Base-by-base conservation (phyloP, 192 early-diverging fungal species). In the Coemansia sp. region DNA sequence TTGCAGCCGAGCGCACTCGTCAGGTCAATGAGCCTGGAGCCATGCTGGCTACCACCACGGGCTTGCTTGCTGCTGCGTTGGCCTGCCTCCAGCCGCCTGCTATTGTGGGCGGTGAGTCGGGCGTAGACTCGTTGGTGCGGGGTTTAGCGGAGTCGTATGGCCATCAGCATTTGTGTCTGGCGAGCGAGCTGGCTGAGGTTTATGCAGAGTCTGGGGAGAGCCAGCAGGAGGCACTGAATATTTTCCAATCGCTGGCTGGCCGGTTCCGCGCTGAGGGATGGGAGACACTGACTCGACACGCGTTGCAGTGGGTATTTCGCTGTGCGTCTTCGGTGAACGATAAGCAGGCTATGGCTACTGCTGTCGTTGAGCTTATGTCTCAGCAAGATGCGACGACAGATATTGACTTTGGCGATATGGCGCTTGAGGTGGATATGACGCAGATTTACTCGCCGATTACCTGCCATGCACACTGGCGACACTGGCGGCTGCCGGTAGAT, bases 381-480 rank as follows among this genome's bases (percentile, higher is more conserved):
- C 30, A 24, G 12, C 2, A 20, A 52, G 53, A 43, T 22, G 13
- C 10, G 1, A 15, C 29, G 60, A 65, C 18, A 20, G 16, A 11
- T 34, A 30, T 29, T 15, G 50, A 32, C 13, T 10, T 49, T 2
- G 11, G 18, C 4, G 53, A 22, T 9, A 41, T 30, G 16, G 45
- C 30, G 29, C 7, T 63, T n/a, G 15, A 34, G 9, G 63, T 82
- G 18, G 74, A 73, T 16, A 82, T 82, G 79, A 35, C 64, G 18
- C 64, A 24, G 37, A 65, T 82, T 12, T 70, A 76, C 74, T 41
- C 79, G 38, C 74, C 79, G 3, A 32, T 76, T 2, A 24, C 49
- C n/a, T 76, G 79, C 67, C 79, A 82, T 30, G 74, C 74, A 41
- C 79, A 82, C 22, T 76, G 74, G 79, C 66, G 55, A 12, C 73